Evolutionary conservation across 192 early-diverging fungal species (phyloP).

Genomic region (Linderina pennispora): DNA sequence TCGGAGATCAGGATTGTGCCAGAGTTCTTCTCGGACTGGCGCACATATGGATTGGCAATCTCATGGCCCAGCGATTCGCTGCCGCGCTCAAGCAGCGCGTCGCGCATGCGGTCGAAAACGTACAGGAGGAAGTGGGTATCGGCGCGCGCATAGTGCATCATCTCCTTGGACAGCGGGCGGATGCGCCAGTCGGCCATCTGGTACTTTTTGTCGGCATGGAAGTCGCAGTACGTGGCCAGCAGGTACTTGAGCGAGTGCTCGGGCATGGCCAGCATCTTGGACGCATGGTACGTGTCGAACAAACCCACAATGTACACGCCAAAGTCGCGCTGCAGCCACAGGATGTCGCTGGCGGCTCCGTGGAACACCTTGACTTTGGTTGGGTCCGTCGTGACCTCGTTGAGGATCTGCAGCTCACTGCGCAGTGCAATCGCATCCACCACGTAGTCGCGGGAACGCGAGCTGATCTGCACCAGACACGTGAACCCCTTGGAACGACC

Average conservation of each 20-base stretch:
- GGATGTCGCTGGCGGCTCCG: slow-evolving; percentile 93
- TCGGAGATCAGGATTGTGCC: slow-evolving; percentile 39
- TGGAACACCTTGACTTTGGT: slow-evolving; percentile 87
- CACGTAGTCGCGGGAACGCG: slow-evolving; percentile 81
- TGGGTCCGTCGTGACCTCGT: slow-evolving; percentile 83
- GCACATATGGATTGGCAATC: slow-evolving; percentile 16
- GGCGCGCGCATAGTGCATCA: slow-evolving; percentile 85
- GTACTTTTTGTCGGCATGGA: slow-evolving; percentile 86
- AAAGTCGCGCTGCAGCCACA: slow-evolving; percentile 97
- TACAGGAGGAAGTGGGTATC: slow-evolving; percentile 97
- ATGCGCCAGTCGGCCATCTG: slow-evolving; percentile 98
- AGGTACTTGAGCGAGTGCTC: slow-evolving; percentile 79
- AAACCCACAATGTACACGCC: slow-evolving; percentile 93
- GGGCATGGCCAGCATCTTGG: slow-evolving; percentile 74
- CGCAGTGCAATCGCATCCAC: slow-evolving; percentile 86
- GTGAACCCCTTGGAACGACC: slow-evolving; percentile 93
- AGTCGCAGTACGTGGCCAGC: slow-evolving; percentile 69
- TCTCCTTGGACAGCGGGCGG: slow-evolving; percentile 86
- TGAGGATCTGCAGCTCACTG: slow-evolving; percentile 63
- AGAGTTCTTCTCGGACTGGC: slow-evolving; percentile 25
- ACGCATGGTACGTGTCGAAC: slow-evolving; percentile 96
- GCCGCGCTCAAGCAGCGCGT: slow-evolving; percentile 60
- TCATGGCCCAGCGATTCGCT: slow-evolving; percentile 33
- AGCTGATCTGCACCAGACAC: slow-evolving; percentile 91
- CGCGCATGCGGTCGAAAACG: slow-evolving; percentile 89